A percentile compares a stretch with the other conserved stretches of the same genome.
phyloP scores from a whole-genome alignment of 305 asterid genomes.

The Solanum aculeatissimum region DNA sequence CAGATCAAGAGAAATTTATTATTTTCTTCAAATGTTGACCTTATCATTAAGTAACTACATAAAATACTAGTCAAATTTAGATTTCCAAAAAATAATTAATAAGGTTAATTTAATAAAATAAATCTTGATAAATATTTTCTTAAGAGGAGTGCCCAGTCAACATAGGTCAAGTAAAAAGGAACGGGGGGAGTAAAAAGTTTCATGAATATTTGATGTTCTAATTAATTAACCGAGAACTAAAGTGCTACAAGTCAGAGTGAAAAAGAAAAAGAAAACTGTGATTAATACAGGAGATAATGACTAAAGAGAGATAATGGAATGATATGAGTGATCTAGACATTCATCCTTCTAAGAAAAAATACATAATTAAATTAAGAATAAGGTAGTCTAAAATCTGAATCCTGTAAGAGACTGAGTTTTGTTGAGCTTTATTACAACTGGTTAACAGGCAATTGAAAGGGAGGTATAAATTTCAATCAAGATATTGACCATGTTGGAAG shows the following conservation, averaged over 20 bases:
- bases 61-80: background rate
- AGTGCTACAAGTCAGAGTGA: background rate
- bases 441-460: background rate
- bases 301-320: background rate
- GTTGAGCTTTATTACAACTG: background rate
- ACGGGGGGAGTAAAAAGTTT: background rate
- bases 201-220: background rate
- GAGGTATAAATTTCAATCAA: background rate
- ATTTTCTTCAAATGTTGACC: background rate
- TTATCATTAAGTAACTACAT: background rate
- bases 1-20: background rate
- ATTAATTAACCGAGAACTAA: background rate
- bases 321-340: background rate
- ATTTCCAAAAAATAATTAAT: background rate
- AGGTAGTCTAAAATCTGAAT: background rate
- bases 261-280: background rate
- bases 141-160: background rate
- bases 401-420: background rate
- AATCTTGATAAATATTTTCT: background rate
- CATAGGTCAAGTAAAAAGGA: background rate
- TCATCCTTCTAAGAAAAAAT: background rate
- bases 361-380: background rate
- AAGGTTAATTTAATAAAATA: background rate
- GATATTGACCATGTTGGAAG: background rate
- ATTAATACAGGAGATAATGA: background rate